Percentiles rank a stretch among this genome's conserved stretches.
These are phyloP conservation scores for Drechslerella stenobrocha DNA, from an alignment of 2,329 filamentous ascomycete species.

Conservation along the genomic window DNA sequence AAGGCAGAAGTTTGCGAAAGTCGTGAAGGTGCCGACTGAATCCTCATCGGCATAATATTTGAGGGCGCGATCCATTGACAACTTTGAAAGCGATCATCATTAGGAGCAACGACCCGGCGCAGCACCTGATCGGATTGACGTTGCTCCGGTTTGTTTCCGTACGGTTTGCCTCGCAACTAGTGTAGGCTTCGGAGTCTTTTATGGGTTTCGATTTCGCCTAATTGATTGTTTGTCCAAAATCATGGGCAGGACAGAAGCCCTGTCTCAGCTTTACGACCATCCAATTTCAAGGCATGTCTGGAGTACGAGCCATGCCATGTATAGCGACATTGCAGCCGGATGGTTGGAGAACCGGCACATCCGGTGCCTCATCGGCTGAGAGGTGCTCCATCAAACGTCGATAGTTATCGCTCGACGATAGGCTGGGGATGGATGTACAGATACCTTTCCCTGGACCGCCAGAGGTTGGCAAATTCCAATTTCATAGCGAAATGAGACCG, in stretches of 20 bases:
- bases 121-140: slow-evolving; percentile 13
- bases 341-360: not conserved
- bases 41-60: too few species aligned
- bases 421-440: slow-evolving; percentile 6
- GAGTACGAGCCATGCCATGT: not conserved
- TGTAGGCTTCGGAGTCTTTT: slow-evolving; percentile 9
- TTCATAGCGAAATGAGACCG: slow-evolving; percentile 15
- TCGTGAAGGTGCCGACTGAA: too few species aligned
- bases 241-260: slow-evolving; percentile 9
- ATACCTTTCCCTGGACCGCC: not conserved
- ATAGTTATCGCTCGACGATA: slow-evolving; percentile 3
- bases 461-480: not conserved
- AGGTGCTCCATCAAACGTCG: not conserved
- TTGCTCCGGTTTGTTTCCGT: slow-evolving; percentile 1
- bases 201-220: slow-evolving; percentile 12
- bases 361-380: not conserved
- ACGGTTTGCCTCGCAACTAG: not conserved
- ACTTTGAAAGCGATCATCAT: not conserved
- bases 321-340: slow-evolving; percentile 7
- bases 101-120: slow-evolving; percentile 33
- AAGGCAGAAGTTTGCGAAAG: too few species aligned
- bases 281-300: slow-evolving; percentile 24
- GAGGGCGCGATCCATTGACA: too few species aligned
- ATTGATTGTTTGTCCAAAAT: slow-evolving; percentile 7
- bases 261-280: slow-evolving; percentile 44